Conservation (phyloP, 192 early-diverging fungal genomes). For the Mortierella alpina region DNA sequence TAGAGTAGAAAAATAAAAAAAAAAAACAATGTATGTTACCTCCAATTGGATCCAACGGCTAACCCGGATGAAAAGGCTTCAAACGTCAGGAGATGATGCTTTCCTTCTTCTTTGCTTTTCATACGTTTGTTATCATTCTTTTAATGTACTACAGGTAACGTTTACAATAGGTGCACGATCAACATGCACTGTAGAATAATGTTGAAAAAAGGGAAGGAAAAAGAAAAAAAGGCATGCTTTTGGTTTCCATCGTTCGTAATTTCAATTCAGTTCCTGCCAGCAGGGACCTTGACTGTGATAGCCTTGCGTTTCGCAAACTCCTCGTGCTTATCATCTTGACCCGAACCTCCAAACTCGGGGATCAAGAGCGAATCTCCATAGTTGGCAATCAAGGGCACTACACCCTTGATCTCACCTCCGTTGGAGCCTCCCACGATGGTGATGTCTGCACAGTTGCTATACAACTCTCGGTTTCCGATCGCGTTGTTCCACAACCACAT, state of each 20-base stretch:
- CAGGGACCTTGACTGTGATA: constrained; percentile 29
- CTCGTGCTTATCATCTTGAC: constrained; percentile 26
- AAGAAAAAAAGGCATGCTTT: too few species aligned
- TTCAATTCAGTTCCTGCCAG: constrained; percentile 1
- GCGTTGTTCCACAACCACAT: constrained; percentile 81
- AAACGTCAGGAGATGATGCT: too few species aligned
- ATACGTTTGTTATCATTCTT: too few species aligned
- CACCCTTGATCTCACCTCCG: constrained; percentile 55
- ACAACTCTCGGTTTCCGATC: constrained; percentile 81
- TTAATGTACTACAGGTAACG: too few species aligned
- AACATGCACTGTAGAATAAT: too few species aligned
- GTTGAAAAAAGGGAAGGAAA: too few species aligned
- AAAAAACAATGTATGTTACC: too few species aligned
- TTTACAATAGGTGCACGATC: too few species aligned
- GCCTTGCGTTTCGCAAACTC: constrained; percentile 33
- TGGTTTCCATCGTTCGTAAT: background rate
- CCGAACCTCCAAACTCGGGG: constrained; percentile 56
- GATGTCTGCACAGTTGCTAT: constrained; percentile 82
- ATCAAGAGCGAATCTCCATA: constrained; percentile 51
- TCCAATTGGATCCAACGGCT: too few species aligned
- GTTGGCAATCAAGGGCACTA: constrained; percentile 55
- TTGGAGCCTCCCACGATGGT: constrained; percentile 64
- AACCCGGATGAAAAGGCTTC: too few species aligned
- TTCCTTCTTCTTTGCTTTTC: too few species aligned
- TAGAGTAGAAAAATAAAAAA: too few species aligned